These are phyloP conservation scores for Ilyonectria destructans DNA, from an alignment of 2,329 filamentous ascomycete species.

Conservation along the genomic window DNA sequence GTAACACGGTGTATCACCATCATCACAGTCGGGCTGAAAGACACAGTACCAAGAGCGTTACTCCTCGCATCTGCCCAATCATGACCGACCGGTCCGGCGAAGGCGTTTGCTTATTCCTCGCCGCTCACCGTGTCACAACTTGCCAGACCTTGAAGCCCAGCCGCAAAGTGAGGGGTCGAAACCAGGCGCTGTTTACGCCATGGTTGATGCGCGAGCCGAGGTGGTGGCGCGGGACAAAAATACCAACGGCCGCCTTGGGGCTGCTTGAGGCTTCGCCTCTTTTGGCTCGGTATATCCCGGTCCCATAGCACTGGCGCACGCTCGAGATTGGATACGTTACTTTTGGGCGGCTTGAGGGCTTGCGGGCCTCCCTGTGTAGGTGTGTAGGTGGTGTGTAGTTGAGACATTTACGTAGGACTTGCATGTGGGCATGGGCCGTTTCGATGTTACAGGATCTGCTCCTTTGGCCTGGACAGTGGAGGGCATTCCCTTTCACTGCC, in stretches of 20 bases:
- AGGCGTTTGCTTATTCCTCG: neutral
- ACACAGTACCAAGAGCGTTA: neutral
- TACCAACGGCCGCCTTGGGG: neutral
- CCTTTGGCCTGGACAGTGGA: constrained; percentile 7
- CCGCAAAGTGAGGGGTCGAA: constrained; percentile 2
- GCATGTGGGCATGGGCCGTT: constrained; percentile 1
- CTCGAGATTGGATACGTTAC: neutral
- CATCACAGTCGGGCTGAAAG: neutral
- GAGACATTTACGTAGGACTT: constrained; percentile 20
- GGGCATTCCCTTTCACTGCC: constrained; percentile 2
- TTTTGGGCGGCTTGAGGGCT: neutral
- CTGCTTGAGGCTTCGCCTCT: neutral
- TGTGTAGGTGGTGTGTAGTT: neutral
- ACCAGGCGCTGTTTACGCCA: neutral
- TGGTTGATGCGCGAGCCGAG: neutral
- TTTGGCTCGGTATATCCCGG: neutral
- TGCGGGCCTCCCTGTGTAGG: neutral
- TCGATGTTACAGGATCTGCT: constrained; percentile 17
- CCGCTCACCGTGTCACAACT: constrained; percentile 1
- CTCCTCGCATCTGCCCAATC: neutral
- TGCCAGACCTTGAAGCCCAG: neutral
- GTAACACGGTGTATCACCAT: neutral
- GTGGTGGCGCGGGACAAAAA: neutral
- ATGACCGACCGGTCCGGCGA: neutral
- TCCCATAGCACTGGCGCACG: neutral